Evolutionary conservation across 495 filamentous ascomycete species (phyloP).

Genomic region (Daldinia concentrica): DNA sequence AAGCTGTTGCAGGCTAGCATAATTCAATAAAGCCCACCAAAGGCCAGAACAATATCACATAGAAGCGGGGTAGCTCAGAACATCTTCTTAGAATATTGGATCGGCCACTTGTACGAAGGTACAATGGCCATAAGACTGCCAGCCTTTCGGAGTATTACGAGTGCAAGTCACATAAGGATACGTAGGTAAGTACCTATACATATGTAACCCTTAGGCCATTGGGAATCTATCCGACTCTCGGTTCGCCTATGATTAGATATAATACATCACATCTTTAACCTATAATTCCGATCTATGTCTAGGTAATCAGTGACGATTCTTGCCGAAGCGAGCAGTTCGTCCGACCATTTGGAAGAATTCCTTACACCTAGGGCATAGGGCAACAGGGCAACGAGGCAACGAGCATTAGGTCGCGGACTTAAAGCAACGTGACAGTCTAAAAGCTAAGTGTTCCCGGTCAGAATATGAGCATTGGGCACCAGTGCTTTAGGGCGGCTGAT

Average conservation of each 20-base stretch:
- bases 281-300: neutral
- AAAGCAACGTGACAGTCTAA: neutral
- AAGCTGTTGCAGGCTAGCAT: neutral
- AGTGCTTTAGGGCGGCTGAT: neutral
- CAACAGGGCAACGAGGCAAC: neutral
- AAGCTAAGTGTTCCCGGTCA: neutral
- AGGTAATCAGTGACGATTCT: neutral
- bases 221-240: neutral
- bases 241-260: slow-evolving; percentile 4
- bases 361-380: neutral
- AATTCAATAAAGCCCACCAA: neutral
- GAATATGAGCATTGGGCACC: slow-evolving; percentile 13
- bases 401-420: neutral
- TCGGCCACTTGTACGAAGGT: neutral
- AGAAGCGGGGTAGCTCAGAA: slow-evolving; percentile 2
- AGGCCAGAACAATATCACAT: neutral
- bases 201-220: neutral
- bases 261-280: slow-evolving; percentile 1
- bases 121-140: neutral
- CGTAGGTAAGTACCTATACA: neutral
- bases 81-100: neutral
- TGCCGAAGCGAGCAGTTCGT: neutral
- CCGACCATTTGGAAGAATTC: slow-evolving; percentile 1
- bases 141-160: slow-evolving; percentile 1
- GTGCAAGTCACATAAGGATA: neutral